Evolutionary conservation across 129 eudicot genomes (phyloP).

Genomic region (Helianthus tuberosus): DNA sequence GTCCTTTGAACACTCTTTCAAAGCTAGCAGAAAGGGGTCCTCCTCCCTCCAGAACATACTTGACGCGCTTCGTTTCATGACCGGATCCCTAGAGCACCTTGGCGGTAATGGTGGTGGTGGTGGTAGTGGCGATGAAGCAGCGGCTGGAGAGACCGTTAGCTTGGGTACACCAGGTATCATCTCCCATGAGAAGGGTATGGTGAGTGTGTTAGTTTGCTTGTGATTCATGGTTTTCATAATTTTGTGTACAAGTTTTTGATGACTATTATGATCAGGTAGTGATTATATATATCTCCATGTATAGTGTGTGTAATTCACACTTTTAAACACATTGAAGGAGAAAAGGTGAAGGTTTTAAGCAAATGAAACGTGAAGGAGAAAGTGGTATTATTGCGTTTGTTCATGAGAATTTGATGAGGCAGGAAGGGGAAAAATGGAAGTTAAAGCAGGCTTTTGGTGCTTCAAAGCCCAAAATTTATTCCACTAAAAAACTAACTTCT

Average conservation of each 20-base stretch:
- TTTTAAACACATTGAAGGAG: slow-evolving; percentile 10
- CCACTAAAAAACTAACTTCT: not conserved
- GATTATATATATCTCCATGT: slow-evolving; percentile 14
- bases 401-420: slow-evolving; percentile 43
- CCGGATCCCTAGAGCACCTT: slow-evolving; percentile 26
- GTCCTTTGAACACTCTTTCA: slow-evolving; percentile 52
- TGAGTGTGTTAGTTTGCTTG: slow-evolving; percentile 29
- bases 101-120: slow-evolving; percentile 41
- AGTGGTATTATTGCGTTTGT: slow-evolving; percentile 28
- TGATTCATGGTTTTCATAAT: slow-evolving; percentile 36
- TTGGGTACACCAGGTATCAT: slow-evolving; percentile 63
- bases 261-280: slow-evolving; percentile 4
- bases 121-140: slow-evolving; percentile 7
- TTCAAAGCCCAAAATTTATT: slow-evolving; percentile 26
- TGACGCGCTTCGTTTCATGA: slow-evolving; percentile 34
- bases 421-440: slow-evolving; percentile 27
- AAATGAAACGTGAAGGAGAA: slow-evolving; percentile 44
- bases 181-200: slow-evolving; percentile 73
- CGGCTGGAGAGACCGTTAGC: slow-evolving; percentile 27
- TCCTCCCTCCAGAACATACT: slow-evolving; percentile 42
- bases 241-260: slow-evolving; percentile 1
- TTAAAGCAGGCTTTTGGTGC: slow-evolving; percentile 42
- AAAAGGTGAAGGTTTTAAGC: slow-evolving; percentile 40
- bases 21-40: slow-evolving; percentile 61
- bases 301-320: slow-evolving; percentile 25